Base-by-base conservation (phyloP, 2,329 filamentous ascomycete species). In the Pseudogymnoascus sp. region DNA sequence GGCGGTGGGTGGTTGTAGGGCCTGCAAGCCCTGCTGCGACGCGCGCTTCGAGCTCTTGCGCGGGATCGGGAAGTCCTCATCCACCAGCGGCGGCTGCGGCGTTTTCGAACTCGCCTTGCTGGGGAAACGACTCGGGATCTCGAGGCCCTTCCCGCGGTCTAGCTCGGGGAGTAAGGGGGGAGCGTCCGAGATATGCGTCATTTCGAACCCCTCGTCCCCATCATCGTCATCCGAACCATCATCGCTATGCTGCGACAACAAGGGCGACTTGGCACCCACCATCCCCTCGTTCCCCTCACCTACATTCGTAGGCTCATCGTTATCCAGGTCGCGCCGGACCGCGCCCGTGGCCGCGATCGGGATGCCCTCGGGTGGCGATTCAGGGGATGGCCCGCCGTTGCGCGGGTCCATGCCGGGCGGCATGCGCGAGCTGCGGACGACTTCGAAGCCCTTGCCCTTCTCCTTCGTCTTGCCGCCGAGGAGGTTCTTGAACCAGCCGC, bases 401-500 rank as follows among this genome's bases (percentile, higher is more conserved):
- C 79, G 68, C 63, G 71, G 46, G 71, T 78, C 77, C 79, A 91
- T 89, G 64, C 88, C 87, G 6, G 89, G 88, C 2, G 92, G 92
- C 79, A 95, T 92, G 63, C 93, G 85, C 7, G 91, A 85, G 73
- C 93, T 97, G 70, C 95, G 82, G 15, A 99, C 93, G 4, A 99
- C 95, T 74, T 97, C 95, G 69, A 99, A 99, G 0, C 95, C 95
- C 75, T 97, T 97, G 68, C 88, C 88, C 75, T 96, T 96, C 68
- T 97, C 93, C 72, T 96, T 97, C 6, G 87, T 91, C 77, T 96
- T 96, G 15, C 88, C 89, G 11, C 87, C 88, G 64, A 96, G 84
- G 5, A 96, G 73, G 61, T 82, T 84, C 69, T 90, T 88, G 74
- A 97, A 85, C 92, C 93, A 99, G 4, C 91, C 91, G 0, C 90